phyloP scores from a whole-genome alignment of 805 yeast genomes.

The Candida alai region DNA sequence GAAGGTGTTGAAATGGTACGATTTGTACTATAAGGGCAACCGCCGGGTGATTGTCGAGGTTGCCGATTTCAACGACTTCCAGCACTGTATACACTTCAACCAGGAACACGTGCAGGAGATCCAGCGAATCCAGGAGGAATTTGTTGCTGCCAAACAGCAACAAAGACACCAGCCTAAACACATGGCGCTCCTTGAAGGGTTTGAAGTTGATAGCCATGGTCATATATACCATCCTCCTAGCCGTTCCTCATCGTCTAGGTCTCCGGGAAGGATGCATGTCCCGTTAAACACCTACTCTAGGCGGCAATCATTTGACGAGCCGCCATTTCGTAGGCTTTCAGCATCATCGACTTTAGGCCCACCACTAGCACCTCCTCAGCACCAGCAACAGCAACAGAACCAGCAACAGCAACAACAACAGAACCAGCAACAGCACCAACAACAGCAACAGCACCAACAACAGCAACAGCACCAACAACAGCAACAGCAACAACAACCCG shows the following conservation, averaged over 20 bases:
- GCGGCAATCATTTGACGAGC: constrained; percentile 3
- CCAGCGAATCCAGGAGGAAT: constrained; percentile 27
- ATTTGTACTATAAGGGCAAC: constrained; percentile 45
- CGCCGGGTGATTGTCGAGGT: constrained; percentile 35
- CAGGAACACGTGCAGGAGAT: constrained; percentile 31
- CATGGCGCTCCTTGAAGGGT: constrained; percentile 11
- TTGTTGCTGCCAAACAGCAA: constrained; percentile 11
- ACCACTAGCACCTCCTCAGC: constrained; percentile 4
- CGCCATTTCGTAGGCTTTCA: not conserved
- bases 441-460: not conserved
- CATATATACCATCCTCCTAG: not conserved
- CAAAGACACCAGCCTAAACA: constrained; percentile 11
- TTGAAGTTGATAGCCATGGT: constrained; percentile 6
- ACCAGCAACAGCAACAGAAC: constrained; percentile 21
- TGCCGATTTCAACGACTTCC: constrained; percentile 41
- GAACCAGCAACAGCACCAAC: not conserved
- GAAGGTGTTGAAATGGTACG: constrained; percentile 62
- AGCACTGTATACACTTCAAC: constrained; percentile 36
- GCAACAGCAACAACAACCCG: constrained; percentile 2
- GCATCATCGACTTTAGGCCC: not conserved
- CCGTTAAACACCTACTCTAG: constrained; percentile 8
- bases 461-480: not conserved
- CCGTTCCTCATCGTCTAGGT: constrained; percentile 1
- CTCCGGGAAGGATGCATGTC: constrained; percentile 1
- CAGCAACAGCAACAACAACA: constrained; percentile 10